Conservation (phyloP, 225 moss, liverwort and hornwort species). For the Bryoerythrophyllum caledonicum region DNA sequence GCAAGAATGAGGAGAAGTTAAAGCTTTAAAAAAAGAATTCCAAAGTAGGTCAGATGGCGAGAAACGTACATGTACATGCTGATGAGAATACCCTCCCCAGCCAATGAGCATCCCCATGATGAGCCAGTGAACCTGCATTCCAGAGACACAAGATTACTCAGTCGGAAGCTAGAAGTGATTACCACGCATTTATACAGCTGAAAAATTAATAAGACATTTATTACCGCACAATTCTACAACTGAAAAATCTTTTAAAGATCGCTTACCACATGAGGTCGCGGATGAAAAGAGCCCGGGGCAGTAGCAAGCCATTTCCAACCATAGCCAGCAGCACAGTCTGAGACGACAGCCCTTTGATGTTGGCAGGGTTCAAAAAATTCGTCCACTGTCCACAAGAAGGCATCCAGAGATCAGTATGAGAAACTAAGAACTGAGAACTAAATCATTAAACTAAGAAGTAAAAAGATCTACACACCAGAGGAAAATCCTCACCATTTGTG, state of each 20-base stretch:
- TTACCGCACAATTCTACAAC: too few relatives aligned
- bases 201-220: too few relatives aligned
- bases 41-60: too few relatives aligned
- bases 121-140: conserved; percentile 75
- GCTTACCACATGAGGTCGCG: conserved; percentile 89
- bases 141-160: neutral
- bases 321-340: conserved; percentile 83
- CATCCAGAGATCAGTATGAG: neutral
- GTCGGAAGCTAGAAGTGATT: neutral
- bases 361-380: conserved; percentile 74
- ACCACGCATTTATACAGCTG: neutral
- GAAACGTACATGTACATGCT: conserved; percentile 84
- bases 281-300: conserved; percentile 81
- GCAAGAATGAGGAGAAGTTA: neutral
- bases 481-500: conserved; percentile 66
- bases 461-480: neutral
- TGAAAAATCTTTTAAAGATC: neutral
- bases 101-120: conserved; percentile 73
- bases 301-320: conserved; percentile 74
- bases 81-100: conserved; percentile 86
- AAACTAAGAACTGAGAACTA: too few relatives aligned
- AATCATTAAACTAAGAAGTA: too few relatives aligned
- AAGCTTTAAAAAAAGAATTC: neutral
- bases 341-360: conserved; percentile 83
- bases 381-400: conserved; percentile 66